Evolutionary conservation across 768 basidiomycete genomes (phyloP).

Genomic region (Hydnomerulius pinastri): DNA sequence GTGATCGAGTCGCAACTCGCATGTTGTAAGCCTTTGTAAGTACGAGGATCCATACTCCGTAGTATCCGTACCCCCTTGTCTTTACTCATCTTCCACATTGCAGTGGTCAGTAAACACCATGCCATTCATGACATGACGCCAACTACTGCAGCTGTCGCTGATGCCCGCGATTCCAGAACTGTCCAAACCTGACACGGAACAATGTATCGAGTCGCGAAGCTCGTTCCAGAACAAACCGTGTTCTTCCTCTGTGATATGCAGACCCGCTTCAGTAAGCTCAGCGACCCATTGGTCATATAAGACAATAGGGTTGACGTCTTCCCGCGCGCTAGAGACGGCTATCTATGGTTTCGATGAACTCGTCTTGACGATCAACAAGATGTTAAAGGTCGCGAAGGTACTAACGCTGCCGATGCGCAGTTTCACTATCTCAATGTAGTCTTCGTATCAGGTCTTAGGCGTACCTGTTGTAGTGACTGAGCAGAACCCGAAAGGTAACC

Average conservation of each 20-base stretch:
- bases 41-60: no score
- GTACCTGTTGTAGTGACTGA: constrained; percentile 81
- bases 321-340: constrained; percentile 39
- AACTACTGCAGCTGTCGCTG: not conserved
- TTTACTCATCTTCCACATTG: no score
- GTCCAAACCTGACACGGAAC: not conserved
- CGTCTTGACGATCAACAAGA: constrained; percentile 68
- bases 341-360: constrained; percentile 76
- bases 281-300: not conserved
- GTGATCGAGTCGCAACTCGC: no score
- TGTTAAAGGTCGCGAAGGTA: constrained; percentile 76
- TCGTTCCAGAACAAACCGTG: constrained; percentile 44
- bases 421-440: not conserved
- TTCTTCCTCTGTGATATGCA: constrained; percentile 89
- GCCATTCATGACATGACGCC: not conserved
- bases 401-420: not conserved
- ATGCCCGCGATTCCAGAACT: not conserved
- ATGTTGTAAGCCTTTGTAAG: no score
- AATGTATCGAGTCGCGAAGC: constrained; percentile 34
- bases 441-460: constrained; percentile 49
- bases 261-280: constrained; percentile 62
- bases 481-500: constrained; percentile 74
- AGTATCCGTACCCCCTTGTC: no score
- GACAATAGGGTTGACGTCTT: constrained; percentile 9
- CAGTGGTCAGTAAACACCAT: no score